Evolutionary conservation across 2,329 filamentous ascomycete species (phyloP).

Genomic region (Raffaelea arxii): DNA sequence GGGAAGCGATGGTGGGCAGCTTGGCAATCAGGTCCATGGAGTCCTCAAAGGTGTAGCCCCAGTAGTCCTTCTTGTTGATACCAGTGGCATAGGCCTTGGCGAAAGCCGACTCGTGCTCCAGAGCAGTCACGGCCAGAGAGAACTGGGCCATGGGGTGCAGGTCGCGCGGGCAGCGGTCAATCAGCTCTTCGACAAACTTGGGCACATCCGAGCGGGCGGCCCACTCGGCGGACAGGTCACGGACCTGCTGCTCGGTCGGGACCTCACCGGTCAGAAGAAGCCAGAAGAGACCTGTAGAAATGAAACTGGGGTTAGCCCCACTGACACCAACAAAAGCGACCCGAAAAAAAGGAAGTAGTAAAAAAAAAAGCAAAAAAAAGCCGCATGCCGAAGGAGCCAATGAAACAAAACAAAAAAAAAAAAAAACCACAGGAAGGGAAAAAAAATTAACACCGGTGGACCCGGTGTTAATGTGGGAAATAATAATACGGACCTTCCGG

Average conservation of each 20-base stretch:
- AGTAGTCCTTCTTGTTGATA: conserved; percentile 99
- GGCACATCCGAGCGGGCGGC: conserved; percentile 93
- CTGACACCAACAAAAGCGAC: too few relatives aligned
- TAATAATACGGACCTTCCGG: conserved; percentile 60
- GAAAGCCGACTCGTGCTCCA: conserved; percentile 97
- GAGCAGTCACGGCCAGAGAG: conserved; percentile 92
- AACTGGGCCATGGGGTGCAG: conserved; percentile 99
- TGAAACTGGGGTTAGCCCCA: too few relatives aligned
- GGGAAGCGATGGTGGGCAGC: conserved; percentile 93
- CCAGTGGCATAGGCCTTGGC: conserved; percentile 98
- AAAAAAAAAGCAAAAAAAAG: too few relatives aligned
- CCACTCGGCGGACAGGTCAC: conserved; percentile 97
- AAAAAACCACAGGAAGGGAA: background rate
- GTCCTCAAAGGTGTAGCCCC: conserved; percentile 98
- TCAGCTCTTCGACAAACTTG: conserved; percentile 98
- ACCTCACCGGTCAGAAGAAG: conserved; percentile 97
- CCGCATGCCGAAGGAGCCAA: too few relatives aligned
- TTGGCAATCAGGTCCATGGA: conserved; percentile 99
- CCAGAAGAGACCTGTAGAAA: conserved; percentile 87
- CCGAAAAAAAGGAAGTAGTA: too few relatives aligned
- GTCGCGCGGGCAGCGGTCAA: conserved; percentile 98
- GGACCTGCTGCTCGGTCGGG: conserved; percentile 94
- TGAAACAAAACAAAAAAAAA: too few relatives aligned
- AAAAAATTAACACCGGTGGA: too few relatives aligned
- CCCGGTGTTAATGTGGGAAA: too few relatives aligned